Evolutionary conservation across 2,329 filamentous ascomycete species (phyloP), one percentile per base, ranked within the genome.

Genomic region (Exophiala calicioides): DNA sequence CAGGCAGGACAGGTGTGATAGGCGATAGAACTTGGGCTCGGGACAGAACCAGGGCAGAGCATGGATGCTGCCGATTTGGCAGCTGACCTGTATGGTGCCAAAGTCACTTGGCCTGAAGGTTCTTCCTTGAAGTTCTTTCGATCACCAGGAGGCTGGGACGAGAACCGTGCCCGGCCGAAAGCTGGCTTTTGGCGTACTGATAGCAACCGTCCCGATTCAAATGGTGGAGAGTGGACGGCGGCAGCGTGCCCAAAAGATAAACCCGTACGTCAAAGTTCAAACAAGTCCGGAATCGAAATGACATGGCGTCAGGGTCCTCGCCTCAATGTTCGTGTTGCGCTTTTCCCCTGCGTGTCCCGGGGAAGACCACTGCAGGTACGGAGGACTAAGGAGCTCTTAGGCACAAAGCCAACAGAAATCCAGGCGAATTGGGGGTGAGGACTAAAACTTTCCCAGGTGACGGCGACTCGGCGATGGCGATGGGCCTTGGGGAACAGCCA

Each of bases 161-260:
- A 33, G 6, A 18, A 39, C 26, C 12, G 23, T 16, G 2, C 15
- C 12, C 23, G 32, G 7, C 27, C 30, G 21, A 24, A 12, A 32
- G 37, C 16, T 27, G 32, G 26, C 18, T 33, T 44, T 19, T 35
- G 45, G 15, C 32, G 39, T 41, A 5, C 5, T 50, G 42, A 42
- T 46, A 32, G 13, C 31, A 38, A 39, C 42, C 47, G 47, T 10
- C 47, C 12, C 23, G n/a, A 35, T 46, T 24, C 37, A 23, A 38
- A 51, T 46, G 38, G 47, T 46, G 42, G 47, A 50, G 47, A 50
- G 47, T 50, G 42, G 42, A 41, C 38, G 36, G 36, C 26, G 31
- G 31, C 42, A 35, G 15, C 36, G n/a, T 18, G 47, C 15, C n/a
- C 19, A 23, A 21, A n/a, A 8, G 18, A n/a, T n/a, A 36, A 23